Evolutionary conservation across 2,329 filamentous ascomycete species (phyloP).

Genomic region (Aspergillus hortae): DNA sequence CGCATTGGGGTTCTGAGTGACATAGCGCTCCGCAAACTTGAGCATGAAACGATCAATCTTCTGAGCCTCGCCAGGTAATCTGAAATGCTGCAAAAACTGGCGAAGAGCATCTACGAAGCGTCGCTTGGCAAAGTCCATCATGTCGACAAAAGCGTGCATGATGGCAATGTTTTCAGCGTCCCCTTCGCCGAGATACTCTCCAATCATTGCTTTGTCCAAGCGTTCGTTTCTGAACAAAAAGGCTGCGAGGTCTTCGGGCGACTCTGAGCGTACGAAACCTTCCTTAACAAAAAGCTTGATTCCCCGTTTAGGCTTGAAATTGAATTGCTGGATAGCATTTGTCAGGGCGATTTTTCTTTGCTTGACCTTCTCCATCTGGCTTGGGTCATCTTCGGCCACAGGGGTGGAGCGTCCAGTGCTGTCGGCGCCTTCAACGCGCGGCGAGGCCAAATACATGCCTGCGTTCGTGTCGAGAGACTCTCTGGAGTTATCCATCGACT

Average conservation of each 20-base stretch:
- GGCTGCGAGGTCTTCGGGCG: constrained; percentile 74
- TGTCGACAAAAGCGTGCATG: constrained; percentile 97
- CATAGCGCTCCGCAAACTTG: constrained; percentile 96
- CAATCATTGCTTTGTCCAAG: constrained; percentile 86
- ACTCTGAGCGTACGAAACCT: constrained; percentile 79
- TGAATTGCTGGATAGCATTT: constrained; percentile 87
- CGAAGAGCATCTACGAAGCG: constrained; percentile 90
- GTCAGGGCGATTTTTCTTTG: constrained; percentile 87
- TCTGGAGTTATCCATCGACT: constrained; percentile 58
- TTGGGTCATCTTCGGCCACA: constrained; percentile 80
- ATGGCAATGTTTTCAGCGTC: constrained; percentile 91
- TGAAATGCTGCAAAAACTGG: constrained; percentile 90
- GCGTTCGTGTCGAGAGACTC: constrained; percentile 69
- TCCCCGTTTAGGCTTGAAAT: constrained; percentile 95
- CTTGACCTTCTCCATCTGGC: constrained; percentile 91
- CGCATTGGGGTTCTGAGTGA: constrained; percentile 90
- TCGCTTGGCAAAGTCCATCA: constrained; percentile 87
- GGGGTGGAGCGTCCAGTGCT: constrained; percentile 62
- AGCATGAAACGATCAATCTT: constrained; percentile 99
- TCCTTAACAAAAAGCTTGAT: constrained; percentile 79
- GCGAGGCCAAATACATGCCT: constrained; percentile 54
- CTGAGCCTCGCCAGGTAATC: constrained; percentile 90
- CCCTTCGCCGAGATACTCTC: constrained; percentile 91
- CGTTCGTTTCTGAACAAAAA: constrained; percentile 80
- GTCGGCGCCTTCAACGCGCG: constrained; percentile 53